Evolutionary conservation across 306 rosid species (phyloP), one percentile per base, ranked within the genome.

Genomic region (Arachis hypogaea): DNA sequence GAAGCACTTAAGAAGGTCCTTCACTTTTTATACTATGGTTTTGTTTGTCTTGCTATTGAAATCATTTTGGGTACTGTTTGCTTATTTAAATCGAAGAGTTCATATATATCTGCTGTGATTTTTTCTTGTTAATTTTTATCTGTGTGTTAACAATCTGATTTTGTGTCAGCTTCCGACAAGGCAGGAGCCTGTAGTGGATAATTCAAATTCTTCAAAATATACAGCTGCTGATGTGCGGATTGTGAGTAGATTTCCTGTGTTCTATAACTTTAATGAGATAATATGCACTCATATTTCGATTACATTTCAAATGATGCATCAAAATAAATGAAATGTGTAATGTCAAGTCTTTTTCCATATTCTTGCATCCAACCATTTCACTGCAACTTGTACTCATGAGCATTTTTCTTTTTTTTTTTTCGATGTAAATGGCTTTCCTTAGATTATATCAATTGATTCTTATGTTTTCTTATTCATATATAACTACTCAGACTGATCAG

Each of bases 211-310:
- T 56, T 78, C 97, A 11, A 95, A 95, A 83, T 95, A 92, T 66
- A 88, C 99, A 0, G 99, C 98, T 33, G 98, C 93, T 11, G 99
- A 95, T 83, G 99, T 95, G 74, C 97, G 98, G 74, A 90, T 95
- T 88, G 98, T 95, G 82, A 92, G 98, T 85, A 63, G 45, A 77
- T 67, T 78, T 74, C 79, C 49, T 49, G 29, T 46, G 56, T 60
- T 54, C 70, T 49, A 1, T 67, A 47, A 11, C 56, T 60, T 60
- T 11, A 45, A 12, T 51, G 57, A 28, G 45, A 58, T 58, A 45
- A 33, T 60, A 3, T 61, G 51, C 49, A 29, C 63, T 66, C 54
- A 22, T 72, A 16, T 74, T 66, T 59, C 41, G 49, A 11, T 10
- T 6, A 2, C 6, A 50, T 7, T 22, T 43, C 12, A 70, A 42